A percentile compares a stretch with the other conserved stretches of the same genome.
Conservation (phyloP, 192 early-diverging fungal genomes). For the Helicostylum pulchrum region DNA sequence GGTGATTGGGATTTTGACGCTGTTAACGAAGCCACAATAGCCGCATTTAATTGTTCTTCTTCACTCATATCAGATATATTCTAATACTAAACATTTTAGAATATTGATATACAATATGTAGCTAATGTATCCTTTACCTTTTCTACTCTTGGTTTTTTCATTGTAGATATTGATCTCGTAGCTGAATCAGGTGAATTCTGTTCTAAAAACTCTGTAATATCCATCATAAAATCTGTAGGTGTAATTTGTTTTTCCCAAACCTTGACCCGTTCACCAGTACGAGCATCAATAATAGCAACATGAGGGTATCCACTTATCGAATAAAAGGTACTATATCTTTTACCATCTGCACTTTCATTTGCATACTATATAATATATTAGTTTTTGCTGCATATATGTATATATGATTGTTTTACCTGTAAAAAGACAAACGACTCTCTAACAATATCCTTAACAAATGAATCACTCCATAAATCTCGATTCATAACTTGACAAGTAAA, state of each 20-base stretch:
- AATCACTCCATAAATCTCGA: conserved; percentile 90
- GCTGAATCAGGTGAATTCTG: conserved; percentile 12
- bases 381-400: not conserved
- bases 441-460: conserved; percentile 72
- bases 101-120: not conserved
- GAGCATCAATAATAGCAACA: conserved; percentile 83
- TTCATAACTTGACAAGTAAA: conserved; percentile 89
- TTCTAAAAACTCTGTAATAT: conserved; percentile 65
- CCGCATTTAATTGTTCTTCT: conserved; percentile 85
- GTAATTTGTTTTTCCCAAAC: conserved; percentile 56
- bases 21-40: conserved; percentile 73
- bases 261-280: conserved; percentile 83
- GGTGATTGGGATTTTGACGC: conserved; percentile 17
- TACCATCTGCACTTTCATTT: conserved; percentile 65
- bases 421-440: conserved; percentile 81
- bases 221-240: conserved; percentile 68
- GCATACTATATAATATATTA: conserved; percentile 41
- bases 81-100: conserved; percentile 11
- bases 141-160: conserved; percentile 23
- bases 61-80: conserved; percentile 75
- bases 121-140: conserved; percentile 35
- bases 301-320: conserved; percentile 71
- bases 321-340: conserved; percentile 71
- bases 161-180: conserved; percentile 13
- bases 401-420: conserved; percentile 50